phyloP scores from a whole-genome alignment of 2,329 filamentous ascomycete species.

The Fusarium setosum region DNA sequence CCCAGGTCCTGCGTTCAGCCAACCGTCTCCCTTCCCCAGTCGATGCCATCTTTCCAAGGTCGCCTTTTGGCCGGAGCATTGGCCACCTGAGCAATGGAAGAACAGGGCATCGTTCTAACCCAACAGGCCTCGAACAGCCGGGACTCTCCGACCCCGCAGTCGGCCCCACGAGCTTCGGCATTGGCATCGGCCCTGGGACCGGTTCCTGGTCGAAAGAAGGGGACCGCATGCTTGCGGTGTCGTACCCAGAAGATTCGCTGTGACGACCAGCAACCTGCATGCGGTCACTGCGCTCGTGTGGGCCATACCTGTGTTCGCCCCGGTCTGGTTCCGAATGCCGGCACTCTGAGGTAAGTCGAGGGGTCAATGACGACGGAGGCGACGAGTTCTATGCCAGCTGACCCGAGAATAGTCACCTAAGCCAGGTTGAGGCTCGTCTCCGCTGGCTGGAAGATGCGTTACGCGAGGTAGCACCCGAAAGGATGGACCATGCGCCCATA shows the following conservation, averaged over 20 bases:
- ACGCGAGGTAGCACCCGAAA: slow-evolving; percentile 13
- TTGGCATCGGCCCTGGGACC: slow-evolving; percentile 4
- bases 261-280: slow-evolving; percentile 43
- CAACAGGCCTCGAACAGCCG: background rate
- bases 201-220: slow-evolving; percentile 37
- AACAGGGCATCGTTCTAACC: background rate
- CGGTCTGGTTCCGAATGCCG: background rate
- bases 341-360: slow-evolving; percentile 6
- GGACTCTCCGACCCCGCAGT: background rate
- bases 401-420: slow-evolving; percentile 6
- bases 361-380: background rate
- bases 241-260: slow-evolving; percentile 49
- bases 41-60: background rate
- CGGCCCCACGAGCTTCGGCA: background rate
- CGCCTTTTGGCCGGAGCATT: background rate
- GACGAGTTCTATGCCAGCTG: background rate
- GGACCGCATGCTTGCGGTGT: slow-evolving; percentile 47
- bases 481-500: slow-evolving; percentile 16
- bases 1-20: background rate
- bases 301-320: slow-evolving; percentile 44
- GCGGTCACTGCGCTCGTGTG: slow-evolving; percentile 45
- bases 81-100: background rate
- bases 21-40: background rate
- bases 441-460: slow-evolving; percentile 17
- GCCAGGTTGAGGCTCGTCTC: slow-evolving; percentile 14